phyloP scores from a whole-genome alignment of 345 rosid genomes.

The Moricandia moricandioides region DNA sequence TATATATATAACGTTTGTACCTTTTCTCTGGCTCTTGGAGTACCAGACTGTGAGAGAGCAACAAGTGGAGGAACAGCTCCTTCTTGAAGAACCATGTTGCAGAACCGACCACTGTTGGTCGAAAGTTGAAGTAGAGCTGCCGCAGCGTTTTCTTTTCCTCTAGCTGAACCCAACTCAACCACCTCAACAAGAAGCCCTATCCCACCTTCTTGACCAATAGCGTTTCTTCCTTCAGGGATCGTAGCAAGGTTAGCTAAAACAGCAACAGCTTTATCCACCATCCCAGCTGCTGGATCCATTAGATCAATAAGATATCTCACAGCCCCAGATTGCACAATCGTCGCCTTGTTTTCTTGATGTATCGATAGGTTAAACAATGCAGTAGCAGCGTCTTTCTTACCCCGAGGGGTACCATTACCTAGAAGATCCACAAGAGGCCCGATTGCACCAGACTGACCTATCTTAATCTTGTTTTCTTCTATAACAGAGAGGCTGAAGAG shows the following conservation, averaged over 20 bases:
- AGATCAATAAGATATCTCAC: slow-evolving; percentile 83
- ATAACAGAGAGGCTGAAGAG: slow-evolving; percentile 93
- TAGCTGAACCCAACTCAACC: slow-evolving; percentile 94
- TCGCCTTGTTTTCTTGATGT: slow-evolving; percentile 84
- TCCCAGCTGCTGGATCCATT: slow-evolving; percentile 98
- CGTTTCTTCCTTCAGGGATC: slow-evolving; percentile 69
- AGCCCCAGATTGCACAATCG: slow-evolving; percentile 88
- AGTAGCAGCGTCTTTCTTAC: slow-evolving; percentile 97
- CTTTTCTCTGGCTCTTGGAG: slow-evolving; percentile 96
- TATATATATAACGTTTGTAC: slow-evolving; percentile 31
- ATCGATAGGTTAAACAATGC: slow-evolving; percentile 92
- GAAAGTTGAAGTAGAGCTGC: slow-evolving; percentile 95
- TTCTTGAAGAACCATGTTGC: slow-evolving; percentile 85
- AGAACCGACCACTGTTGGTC: slow-evolving; percentile 66
- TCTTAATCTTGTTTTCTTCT: slow-evolving; percentile 85
- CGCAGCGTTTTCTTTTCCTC: slow-evolving; percentile 96
- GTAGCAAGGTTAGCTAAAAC: slow-evolving; percentile 94
- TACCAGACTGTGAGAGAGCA: slow-evolving; percentile 88
- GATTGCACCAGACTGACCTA: slow-evolving; percentile 87
- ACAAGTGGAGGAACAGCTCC: slow-evolving; percentile 96
- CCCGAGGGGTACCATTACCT: slow-evolving; percentile 87
- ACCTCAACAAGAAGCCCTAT: slow-evolving; percentile 89
- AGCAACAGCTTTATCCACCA: slow-evolving; percentile 99
- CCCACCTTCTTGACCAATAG: slow-evolving; percentile 83
- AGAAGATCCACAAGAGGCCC: slow-evolving; percentile 84